Conservation (phyloP, 768 basidiomycete genomes). For the Russula virescens region DNA sequence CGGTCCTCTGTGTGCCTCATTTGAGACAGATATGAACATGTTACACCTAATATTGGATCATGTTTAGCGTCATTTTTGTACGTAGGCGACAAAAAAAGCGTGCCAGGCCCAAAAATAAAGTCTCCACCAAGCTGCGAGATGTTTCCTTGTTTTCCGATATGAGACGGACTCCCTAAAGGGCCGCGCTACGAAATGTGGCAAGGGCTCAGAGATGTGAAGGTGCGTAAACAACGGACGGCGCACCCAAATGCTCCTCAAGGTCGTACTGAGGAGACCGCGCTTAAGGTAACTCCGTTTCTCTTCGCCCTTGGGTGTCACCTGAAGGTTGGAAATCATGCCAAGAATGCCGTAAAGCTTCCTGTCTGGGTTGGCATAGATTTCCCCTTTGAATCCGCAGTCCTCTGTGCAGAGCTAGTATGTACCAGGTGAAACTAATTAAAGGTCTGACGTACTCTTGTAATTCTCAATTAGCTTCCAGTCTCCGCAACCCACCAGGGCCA, state of each 20-base stretch:
- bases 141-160: slow-evolving; percentile 21
- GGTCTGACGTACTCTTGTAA: slow-evolving; percentile 11
- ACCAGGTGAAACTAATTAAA: too few relatives aligned
- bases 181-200: slow-evolving; percentile 7
- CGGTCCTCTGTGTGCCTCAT: slow-evolving; percentile 24
- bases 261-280: slow-evolving; percentile 6
- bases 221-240: not conserved
- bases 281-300: slow-evolving; percentile 19
- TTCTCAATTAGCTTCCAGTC: slow-evolving; percentile 21
- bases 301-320: slow-evolving; percentile 13
- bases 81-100: not conserved
- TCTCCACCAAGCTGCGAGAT: slow-evolving; percentile 22
- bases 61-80: not conserved
- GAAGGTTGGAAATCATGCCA: slow-evolving; percentile 19
- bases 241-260: slow-evolving; percentile 20
- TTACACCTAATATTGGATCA: not conserved
- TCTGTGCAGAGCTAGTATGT: not conserved
- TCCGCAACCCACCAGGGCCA: slow-evolving; percentile 20
- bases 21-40: slow-evolving; percentile 14
- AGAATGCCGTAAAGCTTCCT: slow-evolving; percentile 19
- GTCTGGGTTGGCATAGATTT: slow-evolving; percentile 22
- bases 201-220: not conserved
- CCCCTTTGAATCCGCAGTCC: slow-evolving; percentile 16
- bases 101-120: slow-evolving; percentile 22
- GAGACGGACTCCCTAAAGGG: slow-evolving; percentile 16